Percentiles rank a stretch among this genome's conserved stretches.
phyloP scores from a whole-genome alignment of 1,139 yeast species.

The Candida gigantensis region DNA sequence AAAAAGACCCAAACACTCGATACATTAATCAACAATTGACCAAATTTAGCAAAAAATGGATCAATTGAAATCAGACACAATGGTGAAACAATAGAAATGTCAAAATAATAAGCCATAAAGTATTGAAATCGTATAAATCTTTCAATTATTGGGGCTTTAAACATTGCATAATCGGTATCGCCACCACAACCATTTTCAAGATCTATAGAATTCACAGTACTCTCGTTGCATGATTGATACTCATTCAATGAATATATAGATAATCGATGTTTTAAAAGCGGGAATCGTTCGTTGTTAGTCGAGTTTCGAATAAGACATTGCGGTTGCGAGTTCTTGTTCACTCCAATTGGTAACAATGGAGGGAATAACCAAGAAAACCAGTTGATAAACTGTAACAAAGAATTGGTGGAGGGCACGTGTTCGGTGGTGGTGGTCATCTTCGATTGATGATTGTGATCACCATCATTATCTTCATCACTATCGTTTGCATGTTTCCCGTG shows the following conservation, averaged over 20 bases:
- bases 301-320: slow-evolving; percentile 2
- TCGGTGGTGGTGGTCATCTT: slow-evolving; percentile 2
- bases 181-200: slow-evolving; percentile 6
- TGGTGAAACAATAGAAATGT: slow-evolving; percentile 12
- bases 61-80: slow-evolving; percentile 14
- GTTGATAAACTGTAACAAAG: slow-evolving; percentile 12
- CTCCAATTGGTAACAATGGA: slow-evolving; percentile 20
- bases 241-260: slow-evolving; percentile 12
- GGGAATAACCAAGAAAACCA: slow-evolving; percentile 29
- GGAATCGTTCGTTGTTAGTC: slow-evolving; percentile 13
- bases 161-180: neutral
- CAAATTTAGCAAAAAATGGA: slow-evolving; percentile 16
- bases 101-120: slow-evolving; percentile 24
- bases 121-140: slow-evolving; percentile 19
- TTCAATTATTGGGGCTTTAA: slow-evolving; percentile 6
- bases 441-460: no score
- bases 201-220: neutral
- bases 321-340: neutral
- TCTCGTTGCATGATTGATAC: neutral
- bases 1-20: slow-evolving; percentile 11
- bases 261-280: slow-evolving; percentile 13
- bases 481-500: slow-evolving; percentile 14
- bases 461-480: slow-evolving; percentile 9
- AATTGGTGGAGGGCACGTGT: neutral
- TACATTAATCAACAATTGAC: slow-evolving; percentile 14